Evolutionary conservation across 2,329 filamentous ascomycete genomes (phyloP).

Genomic region (Bipolaris oryzae): DNA sequence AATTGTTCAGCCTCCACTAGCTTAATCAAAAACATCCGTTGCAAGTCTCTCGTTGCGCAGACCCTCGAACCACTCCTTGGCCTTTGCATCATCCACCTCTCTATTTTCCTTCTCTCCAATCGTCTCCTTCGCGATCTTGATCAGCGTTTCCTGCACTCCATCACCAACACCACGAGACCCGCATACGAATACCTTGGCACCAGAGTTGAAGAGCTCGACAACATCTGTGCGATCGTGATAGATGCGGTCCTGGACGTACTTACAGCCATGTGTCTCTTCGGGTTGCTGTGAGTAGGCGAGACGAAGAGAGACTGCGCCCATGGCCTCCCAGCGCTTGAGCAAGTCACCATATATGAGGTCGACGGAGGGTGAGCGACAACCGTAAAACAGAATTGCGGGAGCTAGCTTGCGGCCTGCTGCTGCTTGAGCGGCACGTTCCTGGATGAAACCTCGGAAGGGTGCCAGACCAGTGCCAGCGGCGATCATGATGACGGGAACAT

Average conservation of each 20-base stretch:
- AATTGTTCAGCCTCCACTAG: neutral
- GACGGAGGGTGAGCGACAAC: constrained; percentile 61
- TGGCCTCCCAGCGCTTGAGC: constrained; percentile 63
- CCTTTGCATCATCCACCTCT: constrained; percentile 48
- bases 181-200: constrained; percentile 68
- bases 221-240: constrained; percentile 56
- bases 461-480: constrained; percentile 50
- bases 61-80: constrained; percentile 54
- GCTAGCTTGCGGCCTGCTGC: constrained; percentile 60
- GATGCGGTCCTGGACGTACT: constrained; percentile 61
- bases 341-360: constrained; percentile 68
- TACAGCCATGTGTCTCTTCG: constrained; percentile 55
- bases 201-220: constrained; percentile 53
- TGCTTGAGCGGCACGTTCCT: constrained; percentile 50
- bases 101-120: constrained; percentile 48
- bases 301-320: constrained; percentile 66
- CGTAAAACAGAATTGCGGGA: constrained; percentile 68
- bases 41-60: constrained; percentile 51
- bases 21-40: constrained; percentile 12
- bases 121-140: constrained; percentile 53
- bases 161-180: constrained; percentile 60
- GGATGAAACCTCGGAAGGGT: constrained; percentile 53
- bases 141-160: constrained; percentile 50
- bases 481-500: constrained; percentile 51
- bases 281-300: constrained; percentile 63